phyloP scores from a whole-genome alignment of 345 rosid genomes.

The Kernera saxatilis region DNA sequence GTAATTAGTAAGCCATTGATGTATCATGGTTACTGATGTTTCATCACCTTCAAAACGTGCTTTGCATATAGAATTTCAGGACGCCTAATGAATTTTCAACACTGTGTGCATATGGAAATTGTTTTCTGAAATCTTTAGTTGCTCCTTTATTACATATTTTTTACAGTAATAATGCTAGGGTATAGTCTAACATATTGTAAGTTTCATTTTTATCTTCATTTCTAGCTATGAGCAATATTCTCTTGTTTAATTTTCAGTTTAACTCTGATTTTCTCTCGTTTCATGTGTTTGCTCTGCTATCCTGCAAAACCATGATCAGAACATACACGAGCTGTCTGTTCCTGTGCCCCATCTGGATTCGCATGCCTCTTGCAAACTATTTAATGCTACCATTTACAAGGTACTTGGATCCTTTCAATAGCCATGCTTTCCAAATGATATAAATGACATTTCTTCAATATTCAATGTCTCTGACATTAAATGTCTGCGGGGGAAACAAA shows the following conservation, averaged over 20 bases:
- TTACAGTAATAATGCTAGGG: neutral
- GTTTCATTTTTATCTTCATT: neutral
- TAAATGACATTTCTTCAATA: neutral
- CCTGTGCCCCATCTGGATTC: conserved; percentile 36
- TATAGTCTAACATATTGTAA: neutral
- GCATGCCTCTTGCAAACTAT: conserved; percentile 39
- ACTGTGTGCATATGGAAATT: neutral
- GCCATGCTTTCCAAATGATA: conserved; percentile 5
- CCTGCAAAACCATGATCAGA: conserved; percentile 45
- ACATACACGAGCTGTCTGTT: conserved; percentile 57
- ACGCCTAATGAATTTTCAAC: neutral
- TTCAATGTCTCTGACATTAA: neutral
- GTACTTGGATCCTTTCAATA: conserved; percentile 29
- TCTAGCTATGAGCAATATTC: neutral
- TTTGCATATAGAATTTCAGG: neutral
- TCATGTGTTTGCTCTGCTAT: conserved; percentile 8
- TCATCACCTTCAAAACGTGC: neutral
- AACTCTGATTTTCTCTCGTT: conserved; percentile 3
- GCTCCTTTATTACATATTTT: neutral
- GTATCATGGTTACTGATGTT: neutral
- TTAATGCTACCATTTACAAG: conserved; percentile 60
- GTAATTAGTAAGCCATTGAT: conserved; percentile 5
- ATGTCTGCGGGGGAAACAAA: neutral
- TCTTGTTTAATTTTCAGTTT: neutral
- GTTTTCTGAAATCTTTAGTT: neutral